Evolutionary conservation across 345 rosid species (phyloP), one percentile per base, ranked within the genome.

Genomic region (Reutealis trisperma): DNA sequence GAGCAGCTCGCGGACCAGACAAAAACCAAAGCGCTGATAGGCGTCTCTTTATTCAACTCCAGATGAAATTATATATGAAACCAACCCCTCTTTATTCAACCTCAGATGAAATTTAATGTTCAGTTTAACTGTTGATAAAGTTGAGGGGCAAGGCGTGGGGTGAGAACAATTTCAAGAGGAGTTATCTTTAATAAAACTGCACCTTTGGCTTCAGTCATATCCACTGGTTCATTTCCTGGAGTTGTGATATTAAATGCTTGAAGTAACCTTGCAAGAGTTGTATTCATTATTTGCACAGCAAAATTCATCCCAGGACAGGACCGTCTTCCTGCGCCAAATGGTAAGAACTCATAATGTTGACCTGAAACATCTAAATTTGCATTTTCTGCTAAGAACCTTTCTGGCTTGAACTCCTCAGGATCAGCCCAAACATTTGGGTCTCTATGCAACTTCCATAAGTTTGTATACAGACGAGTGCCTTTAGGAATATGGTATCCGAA

Each of bases 251-350:
- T n/a, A 65, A 80, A 80, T 9, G 79, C 73, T 27, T 80, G 76
- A 55, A 80, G 67, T n/a, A 80, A 63, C 59, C 22, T 70, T 1
- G 87, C 81, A 34, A 82, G 64, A 1, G 77, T 67, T 74, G 79
- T 16, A 57, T 70, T 73, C 34, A 81, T 25, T 15, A 74, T 22
- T 66, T 77, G 83, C 77, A 79, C 54, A 10, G 85, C 85, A 68
- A 84, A 71, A 19, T 61, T 62, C 63, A 79, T 79, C 6, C 85
- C 80, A 0, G 85, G 85, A 74, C 83, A 79, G 1, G 79, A 65
- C 30, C 80, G 21, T 63, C 85, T 75, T 13, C 85, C 81, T 1
- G 81, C 75, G 0, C 87, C 78, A 13, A 84, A 82, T 8, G 85
- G 87, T 27, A 79, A 70, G 22, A 70, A 61, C 85, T 76, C 73